These are phyloP conservation scores for Brassica napus DNA, from an alignment of 345 rosid species.

Conservation along the genomic window DNA sequence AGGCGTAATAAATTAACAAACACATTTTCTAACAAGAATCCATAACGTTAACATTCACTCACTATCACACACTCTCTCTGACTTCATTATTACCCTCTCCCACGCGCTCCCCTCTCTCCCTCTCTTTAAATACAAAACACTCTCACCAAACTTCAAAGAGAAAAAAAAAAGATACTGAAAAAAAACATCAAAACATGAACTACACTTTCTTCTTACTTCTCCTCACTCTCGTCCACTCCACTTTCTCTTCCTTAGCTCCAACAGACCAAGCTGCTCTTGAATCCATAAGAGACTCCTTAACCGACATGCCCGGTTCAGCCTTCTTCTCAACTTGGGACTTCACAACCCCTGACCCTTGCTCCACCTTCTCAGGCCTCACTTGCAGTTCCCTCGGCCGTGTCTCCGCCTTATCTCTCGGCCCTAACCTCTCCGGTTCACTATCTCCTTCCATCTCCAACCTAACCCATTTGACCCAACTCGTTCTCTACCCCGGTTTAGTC, in stretches of 20 bases:
- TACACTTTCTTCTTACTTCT: constrained; percentile 26
- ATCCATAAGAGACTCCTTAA: constrained; percentile 54
- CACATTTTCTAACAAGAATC: constrained; percentile 39
- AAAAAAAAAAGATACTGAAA: not conserved
- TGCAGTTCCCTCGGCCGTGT: constrained; percentile 53
- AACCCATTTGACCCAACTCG: constrained; percentile 63
- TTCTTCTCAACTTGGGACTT: constrained; percentile 75
- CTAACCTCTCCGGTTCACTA: constrained; percentile 76
- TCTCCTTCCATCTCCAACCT: constrained; percentile 64
- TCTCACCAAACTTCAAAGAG: constrained; percentile 18
- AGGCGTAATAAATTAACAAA: constrained; percentile 34
- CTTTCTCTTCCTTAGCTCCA: constrained; percentile 30
- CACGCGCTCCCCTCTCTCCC: constrained; percentile 24
- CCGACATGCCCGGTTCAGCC: constrained; percentile 62
- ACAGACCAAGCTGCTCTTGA: constrained; percentile 44
- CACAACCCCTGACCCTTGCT: constrained; percentile 59
- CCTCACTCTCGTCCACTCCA: constrained; percentile 31
- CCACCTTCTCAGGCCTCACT: constrained; percentile 65
- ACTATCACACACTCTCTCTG: constrained; percentile 31
- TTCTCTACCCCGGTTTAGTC: constrained; percentile 78
- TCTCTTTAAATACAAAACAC: constrained; percentile 4
- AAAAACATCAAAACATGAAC: constrained; percentile 19
- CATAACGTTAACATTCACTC: constrained; percentile 42
- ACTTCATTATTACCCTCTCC: constrained; percentile 30
- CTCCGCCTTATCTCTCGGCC: constrained; percentile 58